Evolutionary conservation across 805 yeast species (phyloP), one percentile per base, ranked within the genome.

Genomic region (Ogataea angusta): DNA sequence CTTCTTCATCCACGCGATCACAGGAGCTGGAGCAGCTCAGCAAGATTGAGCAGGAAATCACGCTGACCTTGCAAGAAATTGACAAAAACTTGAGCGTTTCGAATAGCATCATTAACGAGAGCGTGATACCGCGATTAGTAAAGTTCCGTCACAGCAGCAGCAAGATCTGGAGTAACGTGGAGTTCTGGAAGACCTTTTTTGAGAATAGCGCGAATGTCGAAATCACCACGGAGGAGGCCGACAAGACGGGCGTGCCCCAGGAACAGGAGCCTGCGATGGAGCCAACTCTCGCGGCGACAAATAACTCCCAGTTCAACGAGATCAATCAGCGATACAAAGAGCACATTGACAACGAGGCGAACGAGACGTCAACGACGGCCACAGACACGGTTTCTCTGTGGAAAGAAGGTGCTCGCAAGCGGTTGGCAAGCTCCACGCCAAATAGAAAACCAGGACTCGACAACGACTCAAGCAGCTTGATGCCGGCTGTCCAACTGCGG

Each of bases 101-200:
- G 15, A 86, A 84, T 57, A 72, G 78, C 33, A 72, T 81, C 24
- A 77, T 89, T 18, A 78, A 79, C 34, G 83, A 82, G 45, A 72
- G 73, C 30, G 71, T 88, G 22, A 68, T 85, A 23, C 95, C 95
- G 2, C 68, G 76, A 10, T 72, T 88, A 16, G 73, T 76, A 47
- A 67, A 70, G 32, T 86, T 85, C 54, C 76, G 82, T 14, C 53
- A 57, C 10, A 74, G 75, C 29, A 77, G 87, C 10, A 73, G 69
- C 30, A 68, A 74, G 23, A 77, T 85, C 3, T 80, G 88, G 82
- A 64, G 70, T 22, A 81, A 81, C 40, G 80, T 78, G 6, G 73
- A 75, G 41, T 85, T 86, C 62, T 81, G 95, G 82, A 85, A 85
- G 55, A 73, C 74, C 23, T 82, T 88, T 62, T 76, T 87, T 52